phyloP scores from a whole-genome alignment of 108 stramenopile species.

The Cyclotella sp. region DNA sequence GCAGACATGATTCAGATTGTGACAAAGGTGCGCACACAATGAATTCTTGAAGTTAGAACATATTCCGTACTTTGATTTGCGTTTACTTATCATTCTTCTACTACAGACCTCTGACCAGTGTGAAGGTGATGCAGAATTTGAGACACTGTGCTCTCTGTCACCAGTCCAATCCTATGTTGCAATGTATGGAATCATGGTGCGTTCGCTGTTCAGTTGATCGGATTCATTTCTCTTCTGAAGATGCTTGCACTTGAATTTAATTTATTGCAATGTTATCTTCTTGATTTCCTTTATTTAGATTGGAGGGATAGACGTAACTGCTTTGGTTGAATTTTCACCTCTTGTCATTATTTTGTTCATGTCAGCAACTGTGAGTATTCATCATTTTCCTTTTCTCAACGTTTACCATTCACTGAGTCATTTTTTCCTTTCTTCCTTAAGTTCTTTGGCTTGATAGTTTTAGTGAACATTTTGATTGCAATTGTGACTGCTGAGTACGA shows the following conservation, averaged over 20 bases:
- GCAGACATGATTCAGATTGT: slow-evolving; percentile 29
- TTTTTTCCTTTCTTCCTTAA: not conserved
- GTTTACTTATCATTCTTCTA: not conserved
- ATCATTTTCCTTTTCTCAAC: not conserved
- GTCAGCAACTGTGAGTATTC: slow-evolving; percentile 19
- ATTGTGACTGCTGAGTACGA: slow-evolving; percentile 29
- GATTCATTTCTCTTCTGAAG: not conserved
- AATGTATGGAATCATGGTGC: slow-evolving; percentile 35
- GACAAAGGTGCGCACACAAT: slow-evolving; percentile 12
- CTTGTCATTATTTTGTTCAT: slow-evolving; percentile 20
- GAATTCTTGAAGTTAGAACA: not conserved
- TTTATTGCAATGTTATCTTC: not conserved
- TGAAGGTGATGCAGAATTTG: slow-evolving; percentile 2
- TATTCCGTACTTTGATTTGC: not conserved
- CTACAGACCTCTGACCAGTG: slow-evolving; percentile 7
- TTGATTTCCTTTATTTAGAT: slow-evolving; percentile 1
- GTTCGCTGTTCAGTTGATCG: not conserved
- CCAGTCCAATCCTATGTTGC: slow-evolving; percentile 23
- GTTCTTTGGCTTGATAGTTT: slow-evolving; percentile 29
- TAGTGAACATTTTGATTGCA: slow-evolving; percentile 38
- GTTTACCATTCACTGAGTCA: not conserved
- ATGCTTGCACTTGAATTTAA: too few species aligned
- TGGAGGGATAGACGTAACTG: slow-evolving; percentile 20
- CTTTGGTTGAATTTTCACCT: not conserved
- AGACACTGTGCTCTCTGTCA: slow-evolving; percentile 23